Base-by-base conservation (phyloP, 2,329 filamentous ascomycete species). In the Cryphonectria nitschkei region DNA sequence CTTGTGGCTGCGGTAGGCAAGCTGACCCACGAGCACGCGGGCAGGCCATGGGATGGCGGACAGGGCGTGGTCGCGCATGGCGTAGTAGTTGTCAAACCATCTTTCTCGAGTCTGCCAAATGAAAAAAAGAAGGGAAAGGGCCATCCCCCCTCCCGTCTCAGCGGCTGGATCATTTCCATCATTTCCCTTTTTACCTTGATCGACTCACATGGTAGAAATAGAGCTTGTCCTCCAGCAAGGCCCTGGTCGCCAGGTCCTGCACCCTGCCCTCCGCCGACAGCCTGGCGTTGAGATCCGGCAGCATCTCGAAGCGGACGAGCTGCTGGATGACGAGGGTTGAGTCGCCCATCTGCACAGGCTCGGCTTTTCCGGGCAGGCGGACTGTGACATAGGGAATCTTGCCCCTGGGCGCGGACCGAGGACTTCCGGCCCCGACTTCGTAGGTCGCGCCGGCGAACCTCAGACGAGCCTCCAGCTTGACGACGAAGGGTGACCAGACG, bases 401-500 rank as follows among this genome's bases (percentile, higher is more conserved):
- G 56, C 87, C 87, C 65, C 81, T 83, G 0, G 89, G 89, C 0
- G 82, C 85, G 0, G 79, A 76, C 56, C 74, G 75, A 0, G 82
- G 76, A 0, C 85, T 85, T 1, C 88, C 88, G 3, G 73, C 73
- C 2, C 79, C 84, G 5, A 78, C 75, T 22, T 73, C 75, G 77
- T 91, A 91, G 0, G 77, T 54, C 2, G 89, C 65, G 0, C 78
- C 76, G 1, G 82, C 82, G 73, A 89, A 84, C 19, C 89, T 88
- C 7, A 91, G 81, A 19, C 88, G 87, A 26, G 87, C 82, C 76
- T 92, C 89, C 67, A 91, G 81, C 76, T 91, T 91, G 61, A 80
- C 86, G 67, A 89, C 87, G 74, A 89, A 91, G 13, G 89, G 88
- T 0, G 88, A 90, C 87, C 87, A 89, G 66, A 84, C 82, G 74